Evolutionary conservation across 177 flowering plant species (phyloP).

Genomic region (Vitis hybrid): DNA sequence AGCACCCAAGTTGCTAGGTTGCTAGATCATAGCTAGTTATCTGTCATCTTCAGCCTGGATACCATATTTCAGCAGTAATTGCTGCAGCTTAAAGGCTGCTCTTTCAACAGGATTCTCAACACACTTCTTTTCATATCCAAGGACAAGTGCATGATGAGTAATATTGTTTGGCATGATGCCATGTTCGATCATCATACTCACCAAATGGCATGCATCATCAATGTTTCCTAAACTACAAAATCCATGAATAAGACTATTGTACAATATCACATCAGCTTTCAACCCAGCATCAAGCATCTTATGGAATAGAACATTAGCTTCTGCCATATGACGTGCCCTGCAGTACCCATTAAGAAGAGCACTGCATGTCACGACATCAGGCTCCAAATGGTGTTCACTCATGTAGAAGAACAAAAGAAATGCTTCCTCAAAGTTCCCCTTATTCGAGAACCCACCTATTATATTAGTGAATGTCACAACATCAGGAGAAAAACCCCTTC

Average conservation of each 20-base stretch:
- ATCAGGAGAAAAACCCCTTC: conserved; percentile 45
- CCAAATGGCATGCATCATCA: conserved; percentile 33
- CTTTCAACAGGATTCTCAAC: conserved; percentile 28
- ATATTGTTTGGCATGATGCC: conserved; percentile 38
- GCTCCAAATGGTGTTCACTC: conserved; percentile 36
- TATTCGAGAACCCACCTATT: conserved; percentile 31
- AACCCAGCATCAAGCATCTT: conserved; percentile 44
- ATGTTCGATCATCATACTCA: conserved; percentile 36
- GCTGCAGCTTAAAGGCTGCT: conserved; percentile 33
- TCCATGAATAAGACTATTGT: conserved; percentile 50
- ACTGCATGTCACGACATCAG: conserved; percentile 55
- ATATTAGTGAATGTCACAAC: conserved; percentile 38
- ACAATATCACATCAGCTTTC: conserved; percentile 44
- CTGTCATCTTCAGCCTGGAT: conserved; percentile 12
- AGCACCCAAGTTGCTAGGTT: too few species aligned
- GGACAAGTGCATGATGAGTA: conserved; percentile 37
- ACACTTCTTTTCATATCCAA: conserved; percentile 38
- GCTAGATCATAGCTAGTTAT: too few species aligned
- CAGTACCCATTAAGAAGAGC: conserved; percentile 57
- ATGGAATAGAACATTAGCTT: conserved; percentile 37
- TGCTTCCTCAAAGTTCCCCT: conserved; percentile 43
- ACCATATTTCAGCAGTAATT: conserved; percentile 29
- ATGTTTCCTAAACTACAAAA: conserved; percentile 36
- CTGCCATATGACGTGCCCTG: conserved; percentile 38
- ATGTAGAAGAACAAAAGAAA: conserved; percentile 46